Conservation (phyloP, 805 yeast species). For the Dipodascus geniculatus region DNA sequence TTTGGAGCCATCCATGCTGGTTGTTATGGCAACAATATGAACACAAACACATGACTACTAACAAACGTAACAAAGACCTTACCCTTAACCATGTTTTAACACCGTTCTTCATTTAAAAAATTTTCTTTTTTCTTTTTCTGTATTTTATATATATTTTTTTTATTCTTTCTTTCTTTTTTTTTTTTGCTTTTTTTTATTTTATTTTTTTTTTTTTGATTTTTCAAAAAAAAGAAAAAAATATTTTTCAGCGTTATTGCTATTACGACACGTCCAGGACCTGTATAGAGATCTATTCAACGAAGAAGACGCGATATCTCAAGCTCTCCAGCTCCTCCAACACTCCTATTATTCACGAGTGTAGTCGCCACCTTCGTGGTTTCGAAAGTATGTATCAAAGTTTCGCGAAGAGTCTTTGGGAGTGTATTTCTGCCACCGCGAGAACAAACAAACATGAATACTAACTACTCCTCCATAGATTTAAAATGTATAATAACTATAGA, state of each 20-base stretch:
- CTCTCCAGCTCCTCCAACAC: too few species aligned
- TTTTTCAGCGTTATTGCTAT: neutral
- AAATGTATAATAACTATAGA: slow-evolving; percentile 1
- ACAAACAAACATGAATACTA: neutral
- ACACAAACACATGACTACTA: neutral
- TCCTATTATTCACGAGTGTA: too few species aligned
- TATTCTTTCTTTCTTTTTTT: neutral
- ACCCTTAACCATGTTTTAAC: neutral
- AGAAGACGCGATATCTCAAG: too few species aligned
- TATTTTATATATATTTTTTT: neutral
- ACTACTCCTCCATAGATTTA: neutral
- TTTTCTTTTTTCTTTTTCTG: neutral
- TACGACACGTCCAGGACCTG: neutral
- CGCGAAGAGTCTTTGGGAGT: too few species aligned
- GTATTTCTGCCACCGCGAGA: too few species aligned
- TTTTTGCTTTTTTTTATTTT: neutral
- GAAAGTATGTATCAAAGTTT: neutral
- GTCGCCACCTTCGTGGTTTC: neutral
- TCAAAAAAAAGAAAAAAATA: neutral
- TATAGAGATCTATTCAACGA: too few species aligned
- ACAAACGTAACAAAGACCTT: neutral
- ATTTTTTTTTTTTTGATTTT: neutral
- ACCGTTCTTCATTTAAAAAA: neutral
- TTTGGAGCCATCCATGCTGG: too few species aligned
- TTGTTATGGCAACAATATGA: too few species aligned